Evolutionary conservation across 768 basidiomycete species (phyloP).

Genomic region (Agrocybe chaxingu): DNA sequence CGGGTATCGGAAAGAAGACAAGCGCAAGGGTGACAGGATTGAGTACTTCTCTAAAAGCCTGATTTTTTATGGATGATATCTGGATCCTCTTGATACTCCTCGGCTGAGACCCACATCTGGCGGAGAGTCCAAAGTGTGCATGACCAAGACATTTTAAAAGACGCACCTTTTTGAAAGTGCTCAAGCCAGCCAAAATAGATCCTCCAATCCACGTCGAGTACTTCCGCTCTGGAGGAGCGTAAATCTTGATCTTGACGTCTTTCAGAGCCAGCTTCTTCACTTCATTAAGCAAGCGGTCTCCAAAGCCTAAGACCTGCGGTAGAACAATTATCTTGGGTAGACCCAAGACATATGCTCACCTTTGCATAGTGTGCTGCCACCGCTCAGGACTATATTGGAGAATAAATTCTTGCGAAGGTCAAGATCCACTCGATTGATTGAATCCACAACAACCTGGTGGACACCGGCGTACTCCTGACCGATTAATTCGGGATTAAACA

Average conservation of each 20-base stretch:
- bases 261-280: conserved; percentile 94
- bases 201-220: conserved; percentile 98
- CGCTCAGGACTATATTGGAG: conserved; percentile 95
- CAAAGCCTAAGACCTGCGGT: conserved; percentile 60
- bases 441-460: conserved; percentile 98
- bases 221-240: conserved; percentile 98
- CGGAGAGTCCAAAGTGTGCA: conserved; percentile 8
- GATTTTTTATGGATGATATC: conserved; percentile 97
- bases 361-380: conserved; percentile 93
- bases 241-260: conserved; percentile 98
- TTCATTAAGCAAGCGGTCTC: conserved; percentile 93
- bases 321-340: conserved; percentile 7
- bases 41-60: conserved; percentile 55
- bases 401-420: conserved; percentile 94
- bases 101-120: conserved; percentile 99
- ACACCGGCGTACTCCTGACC: conserved; percentile 96
- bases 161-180: conserved; percentile 93
- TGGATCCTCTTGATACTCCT: conserved; percentile 99
- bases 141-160: conserved; percentile 2
- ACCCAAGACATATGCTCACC: conserved; percentile 45
- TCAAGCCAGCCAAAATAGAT: conserved; percentile 92
- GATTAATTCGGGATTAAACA: conserved; percentile 96
- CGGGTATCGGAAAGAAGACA: conserved; percentile 21
- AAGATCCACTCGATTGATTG: conserved; percentile 92
- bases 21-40: conserved; percentile 1